A percentile compares a stretch with the other conserved stretches of the same genome.
Evolutionary conservation across 1,139 yeast genomes (phyloP).

Genomic region (Scheffersomyces titani): DNA sequence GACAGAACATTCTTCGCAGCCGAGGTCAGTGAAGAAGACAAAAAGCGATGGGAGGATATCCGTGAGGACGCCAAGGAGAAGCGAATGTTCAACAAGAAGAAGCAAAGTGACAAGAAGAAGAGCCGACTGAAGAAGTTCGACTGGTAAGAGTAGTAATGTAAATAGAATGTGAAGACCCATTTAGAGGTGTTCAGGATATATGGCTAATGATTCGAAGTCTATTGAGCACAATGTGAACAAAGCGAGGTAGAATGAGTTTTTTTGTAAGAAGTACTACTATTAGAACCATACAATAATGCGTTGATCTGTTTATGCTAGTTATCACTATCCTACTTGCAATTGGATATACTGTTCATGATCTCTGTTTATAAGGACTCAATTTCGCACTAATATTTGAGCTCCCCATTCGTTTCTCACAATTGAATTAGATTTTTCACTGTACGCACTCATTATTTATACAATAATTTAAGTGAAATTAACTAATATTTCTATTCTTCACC

Average conservation of each 20-base stretch:
- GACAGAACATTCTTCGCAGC: constrained; percentile 47
- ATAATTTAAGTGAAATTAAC: not conserved
- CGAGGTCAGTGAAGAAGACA: constrained; percentile 51
- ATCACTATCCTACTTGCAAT: not conserved
- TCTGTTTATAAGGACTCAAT: not conserved
- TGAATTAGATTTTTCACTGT: not conserved
- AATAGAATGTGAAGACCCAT: not conserved
- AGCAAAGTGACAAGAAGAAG: constrained; percentile 56
- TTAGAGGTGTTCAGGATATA: not conserved
- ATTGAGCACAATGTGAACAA: not conserved
- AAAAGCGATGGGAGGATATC: constrained; percentile 57
- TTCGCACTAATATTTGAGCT: not conserved
- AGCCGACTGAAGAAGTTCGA: constrained; percentile 45
- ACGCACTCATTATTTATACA: not conserved
- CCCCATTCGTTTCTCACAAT: not conserved
- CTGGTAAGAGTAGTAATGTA: constrained; percentile 3
- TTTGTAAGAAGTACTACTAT: not conserved
- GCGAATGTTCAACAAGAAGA: constrained; percentile 54
- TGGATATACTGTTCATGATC: not conserved
- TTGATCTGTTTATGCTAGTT: no score
- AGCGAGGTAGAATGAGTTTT: not conserved
- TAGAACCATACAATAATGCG: not conserved
- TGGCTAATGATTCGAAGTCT: not conserved
- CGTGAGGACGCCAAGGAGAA: constrained; percentile 47
- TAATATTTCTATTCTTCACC: not conserved